Conservation (phyloP, 2,329 filamentous ascomycete species). For the Scytalidium sp. region DNA sequence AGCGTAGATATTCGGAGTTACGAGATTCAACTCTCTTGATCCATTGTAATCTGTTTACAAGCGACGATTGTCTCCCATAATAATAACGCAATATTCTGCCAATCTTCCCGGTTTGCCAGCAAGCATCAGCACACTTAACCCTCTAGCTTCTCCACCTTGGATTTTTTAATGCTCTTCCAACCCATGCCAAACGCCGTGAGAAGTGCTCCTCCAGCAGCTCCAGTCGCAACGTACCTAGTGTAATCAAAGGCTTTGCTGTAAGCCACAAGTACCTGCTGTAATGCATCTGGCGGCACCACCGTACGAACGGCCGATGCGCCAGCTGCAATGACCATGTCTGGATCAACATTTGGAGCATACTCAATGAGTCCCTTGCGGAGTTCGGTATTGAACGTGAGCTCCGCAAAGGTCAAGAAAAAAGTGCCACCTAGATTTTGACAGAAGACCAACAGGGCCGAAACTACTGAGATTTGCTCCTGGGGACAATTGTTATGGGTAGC, state of each 20-base stretch:
- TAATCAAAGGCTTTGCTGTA: slow-evolving; percentile 32
- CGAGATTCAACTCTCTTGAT: too few relatives aligned
- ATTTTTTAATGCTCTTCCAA: slow-evolving; percentile 41
- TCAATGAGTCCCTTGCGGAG: slow-evolving; percentile 24
- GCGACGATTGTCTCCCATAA: too few relatives aligned
- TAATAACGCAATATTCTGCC: too few relatives aligned
- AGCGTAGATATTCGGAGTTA: too few relatives aligned
- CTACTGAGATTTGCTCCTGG: slow-evolving; percentile 24
- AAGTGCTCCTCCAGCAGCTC: slow-evolving; percentile 9
- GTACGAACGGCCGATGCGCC: slow-evolving; percentile 36
- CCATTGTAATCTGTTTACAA: too few relatives aligned
- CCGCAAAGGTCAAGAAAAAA: slow-evolving; percentile 24
- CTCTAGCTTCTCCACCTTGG: too few relatives aligned
- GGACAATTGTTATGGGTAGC: slow-evolving; percentile 30
- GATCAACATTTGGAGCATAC: slow-evolving; percentile 30
- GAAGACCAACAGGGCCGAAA: slow-evolving; percentile 31
- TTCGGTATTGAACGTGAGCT: slow-evolving; percentile 24
- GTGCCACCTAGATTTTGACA: slow-evolving; percentile 27
- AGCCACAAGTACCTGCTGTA: slow-evolving; percentile 35
- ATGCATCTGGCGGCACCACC: slow-evolving; percentile 25
- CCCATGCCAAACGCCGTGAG: slow-evolving; percentile 37
- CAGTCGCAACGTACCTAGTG: slow-evolving; percentile 17
- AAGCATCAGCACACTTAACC: too few relatives aligned
- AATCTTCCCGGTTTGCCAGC: too few relatives aligned
- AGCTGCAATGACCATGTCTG: slow-evolving; percentile 33